Conservation (phyloP, 306 rosid genomes). For the Datisca glomerata region DNA sequence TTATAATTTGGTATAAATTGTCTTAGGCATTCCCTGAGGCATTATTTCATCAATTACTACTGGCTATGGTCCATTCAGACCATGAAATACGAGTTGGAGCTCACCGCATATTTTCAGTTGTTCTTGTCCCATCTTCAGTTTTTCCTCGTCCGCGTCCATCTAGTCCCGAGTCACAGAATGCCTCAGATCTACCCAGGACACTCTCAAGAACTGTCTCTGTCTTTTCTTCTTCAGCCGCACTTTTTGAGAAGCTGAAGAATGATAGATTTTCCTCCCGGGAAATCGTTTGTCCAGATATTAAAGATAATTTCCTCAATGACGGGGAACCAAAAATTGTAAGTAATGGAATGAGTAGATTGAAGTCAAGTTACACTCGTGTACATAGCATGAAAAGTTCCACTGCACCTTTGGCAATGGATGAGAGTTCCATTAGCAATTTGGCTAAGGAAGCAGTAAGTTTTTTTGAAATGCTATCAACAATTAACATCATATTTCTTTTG, state of each 20-base stretch:
- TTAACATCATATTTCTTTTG: no score
- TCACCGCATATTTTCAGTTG: slow-evolving; percentile 75
- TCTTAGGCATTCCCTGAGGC: slow-evolving; percentile 87
- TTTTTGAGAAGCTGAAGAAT: slow-evolving; percentile 63
- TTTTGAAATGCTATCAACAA: no score
- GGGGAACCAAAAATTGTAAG: slow-evolving; percentile 24
- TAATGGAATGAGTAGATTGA: slow-evolving; percentile 41
- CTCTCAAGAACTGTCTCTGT: slow-evolving; percentile 83
- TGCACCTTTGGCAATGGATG: slow-evolving; percentile 19
- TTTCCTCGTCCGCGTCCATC: slow-evolving; percentile 31
- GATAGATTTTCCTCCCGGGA: slow-evolving; percentile 49
- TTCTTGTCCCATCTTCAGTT: slow-evolving; percentile 75
- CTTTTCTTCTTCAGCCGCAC: slow-evolving; percentile 87
- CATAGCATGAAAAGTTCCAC: slow-evolving; percentile 31
- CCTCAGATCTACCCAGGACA: slow-evolving; percentile 43
- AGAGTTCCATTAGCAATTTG: slow-evolving; percentile 20
- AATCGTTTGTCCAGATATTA: slow-evolving; percentile 21
- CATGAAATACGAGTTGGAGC: slow-evolving; percentile 80
- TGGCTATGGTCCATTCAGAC: slow-evolving; percentile 88
- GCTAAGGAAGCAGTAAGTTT: slow-evolving; percentile 47
- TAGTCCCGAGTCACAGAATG: slow-evolving; percentile 29
- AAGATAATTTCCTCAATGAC: slow-evolving; percentile 19
- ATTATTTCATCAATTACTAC: slow-evolving; percentile 80
- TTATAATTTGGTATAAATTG: slow-evolving; percentile 19
- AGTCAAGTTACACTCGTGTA: slow-evolving; percentile 35